A percentile compares a stretch with the other conserved stretches of the same genome.
Evolutionary conservation across 2,329 filamentous ascomycete species (phyloP).

Genomic region (Alternaria dauci): DNA sequence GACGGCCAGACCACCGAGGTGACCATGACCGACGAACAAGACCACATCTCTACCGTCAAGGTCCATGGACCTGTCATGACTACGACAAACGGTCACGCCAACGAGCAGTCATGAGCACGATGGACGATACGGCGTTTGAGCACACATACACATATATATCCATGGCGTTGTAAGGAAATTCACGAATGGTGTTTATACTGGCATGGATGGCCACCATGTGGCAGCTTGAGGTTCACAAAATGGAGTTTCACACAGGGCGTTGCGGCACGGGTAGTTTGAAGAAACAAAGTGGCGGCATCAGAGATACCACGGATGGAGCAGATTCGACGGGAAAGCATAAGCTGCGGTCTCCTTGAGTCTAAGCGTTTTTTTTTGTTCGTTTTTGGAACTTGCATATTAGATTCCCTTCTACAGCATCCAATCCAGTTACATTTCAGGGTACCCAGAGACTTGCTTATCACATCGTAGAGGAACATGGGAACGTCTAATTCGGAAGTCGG

Average conservation of each 20-base stretch:
- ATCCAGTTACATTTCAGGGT: neutral
- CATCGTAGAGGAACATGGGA: neutral
- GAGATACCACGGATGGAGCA: neutral
- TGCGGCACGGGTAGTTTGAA: neutral
- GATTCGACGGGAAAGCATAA: neutral
- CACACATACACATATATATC: conserved; percentile 20
- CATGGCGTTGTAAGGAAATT: conserved; percentile 19
- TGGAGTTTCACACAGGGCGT: neutral
- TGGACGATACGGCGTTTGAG: conserved; percentile 1
- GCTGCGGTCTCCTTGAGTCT: neutral
- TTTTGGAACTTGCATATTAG: neutral
- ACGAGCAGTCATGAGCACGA: conserved; percentile 16
- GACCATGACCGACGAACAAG: conserved; percentile 40
- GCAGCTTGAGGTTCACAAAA: neutral
- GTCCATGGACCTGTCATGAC: conserved; percentile 27
- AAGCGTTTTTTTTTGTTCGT: neutral
- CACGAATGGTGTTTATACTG: conserved; percentile 15
- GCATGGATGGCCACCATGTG: neutral
- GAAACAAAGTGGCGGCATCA: neutral
- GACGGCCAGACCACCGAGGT: conserved; percentile 69
- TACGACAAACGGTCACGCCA: conserved; percentile 23
- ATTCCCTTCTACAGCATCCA: neutral
- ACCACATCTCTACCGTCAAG: conserved; percentile 44
- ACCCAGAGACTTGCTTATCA: neutral
- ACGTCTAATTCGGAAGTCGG: neutral